Base-by-base conservation (phyloP, 1,139 yeast genomes). In the Protomyces inouyei region DNA sequence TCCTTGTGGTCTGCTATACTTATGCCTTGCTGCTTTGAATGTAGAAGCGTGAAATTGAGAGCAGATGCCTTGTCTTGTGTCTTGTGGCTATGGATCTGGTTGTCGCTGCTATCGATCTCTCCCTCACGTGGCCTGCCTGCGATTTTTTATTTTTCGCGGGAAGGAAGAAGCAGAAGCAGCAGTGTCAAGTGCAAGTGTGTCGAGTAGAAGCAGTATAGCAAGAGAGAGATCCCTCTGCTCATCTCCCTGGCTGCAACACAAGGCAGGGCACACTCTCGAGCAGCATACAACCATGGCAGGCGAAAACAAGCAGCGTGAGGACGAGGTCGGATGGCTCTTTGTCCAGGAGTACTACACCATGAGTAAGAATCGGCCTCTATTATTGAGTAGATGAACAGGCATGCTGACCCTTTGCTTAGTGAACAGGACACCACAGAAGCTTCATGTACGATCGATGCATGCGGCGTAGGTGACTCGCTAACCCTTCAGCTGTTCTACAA, bases 291-390 rank as follows among this genome's bases (percentile, higher is more conserved):
- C 10, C 25, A 43, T 43, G 48, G 48, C 48, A 23, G 48, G 48
- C 21, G 48, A 43, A 8, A 43, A 43, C 48, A 43, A 43, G 25
- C 48, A 43, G 25, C 48, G 25, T 16, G 48, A 69, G 60, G 70
- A 69, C 61, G 77, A 74, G 63, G 72, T 76, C 55, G 78, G 77
- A 23, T 77, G 79, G 79, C 70, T 75, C 64, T 78, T 78, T 69
- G 77, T 76, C 25, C 75, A 76, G 67, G 73, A 74, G 67, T 78
- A 78, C 70, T 78, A 78, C 68, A 72, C 77, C 18, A 68, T 69
- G 60, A 69, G 48, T 43, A 43, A 43, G 48, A 10, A 1, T 6
- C 23, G 23, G 16, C 23, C 12, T 18, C 25, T 16, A 43, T 23
- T 43, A 5, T 43, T 5, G 23, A 21, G 23, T 21, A 21, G 43